phyloP scores from a whole-genome alignment of 2,329 filamentous ascomycete genomes.

The Pseudogymnoascus sp. region DNA sequence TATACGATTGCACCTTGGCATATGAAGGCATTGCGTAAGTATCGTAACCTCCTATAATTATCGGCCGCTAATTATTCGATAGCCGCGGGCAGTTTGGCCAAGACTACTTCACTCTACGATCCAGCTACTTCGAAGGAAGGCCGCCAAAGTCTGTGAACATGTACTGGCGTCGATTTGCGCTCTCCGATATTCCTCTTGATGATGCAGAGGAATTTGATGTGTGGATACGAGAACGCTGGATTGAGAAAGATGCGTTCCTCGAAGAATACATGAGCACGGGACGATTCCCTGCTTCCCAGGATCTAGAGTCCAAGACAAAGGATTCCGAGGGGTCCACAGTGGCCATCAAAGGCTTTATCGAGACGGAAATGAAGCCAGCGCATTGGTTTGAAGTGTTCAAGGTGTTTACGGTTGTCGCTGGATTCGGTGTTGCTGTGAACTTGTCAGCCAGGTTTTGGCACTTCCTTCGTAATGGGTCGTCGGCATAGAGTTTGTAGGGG shows the following conservation, averaged over 20 bases:
- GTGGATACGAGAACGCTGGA: constrained; percentile 83
- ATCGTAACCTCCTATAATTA: constrained; percentile 7
- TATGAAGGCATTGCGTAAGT: constrained; percentile 91
- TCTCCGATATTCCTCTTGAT: constrained; percentile 73
- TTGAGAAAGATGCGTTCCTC: constrained; percentile 82
- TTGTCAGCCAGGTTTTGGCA: constrained; percentile 11
- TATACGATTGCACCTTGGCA: constrained; percentile 90
- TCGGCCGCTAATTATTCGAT: constrained; percentile 9
- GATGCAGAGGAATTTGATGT: constrained; percentile 65
- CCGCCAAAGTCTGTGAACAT: constrained; percentile 94
- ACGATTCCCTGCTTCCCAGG: constrained; percentile 53
- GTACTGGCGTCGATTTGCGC: constrained; percentile 80
- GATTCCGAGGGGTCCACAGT: constrained; percentile 11
- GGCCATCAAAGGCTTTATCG: constrained; percentile 20
- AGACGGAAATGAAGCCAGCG: constrained; percentile 26
- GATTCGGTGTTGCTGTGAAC: constrained; percentile 22
- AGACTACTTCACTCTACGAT: constrained; percentile 75
- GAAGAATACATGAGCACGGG: constrained; percentile 73
- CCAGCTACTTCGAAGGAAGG: constrained; percentile 80
- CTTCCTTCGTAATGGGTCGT: constrained; percentile 1
- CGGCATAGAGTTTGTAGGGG: neutral
- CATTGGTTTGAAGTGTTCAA: constrained; percentile 26
- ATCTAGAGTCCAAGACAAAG: constrained; percentile 14
- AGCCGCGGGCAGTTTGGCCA: constrained; percentile 74
- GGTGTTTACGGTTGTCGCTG: constrained; percentile 25